Base-by-base conservation (phyloP, 1,284 basidiomycete species). In the Porphyrellus sp. region DNA sequence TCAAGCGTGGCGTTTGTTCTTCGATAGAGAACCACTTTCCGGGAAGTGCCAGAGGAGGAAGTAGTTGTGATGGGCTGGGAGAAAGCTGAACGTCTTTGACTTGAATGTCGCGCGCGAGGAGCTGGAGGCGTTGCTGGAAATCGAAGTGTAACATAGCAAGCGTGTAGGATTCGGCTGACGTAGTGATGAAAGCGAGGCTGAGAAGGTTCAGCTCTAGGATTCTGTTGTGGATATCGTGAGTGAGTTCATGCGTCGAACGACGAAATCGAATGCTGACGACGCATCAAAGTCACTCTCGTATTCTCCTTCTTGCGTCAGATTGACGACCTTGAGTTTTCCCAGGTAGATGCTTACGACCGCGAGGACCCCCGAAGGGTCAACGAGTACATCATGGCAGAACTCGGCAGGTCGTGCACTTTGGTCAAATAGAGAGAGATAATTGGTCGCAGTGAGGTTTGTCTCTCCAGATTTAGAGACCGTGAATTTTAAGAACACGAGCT, bases 131-230 rank as follows among this genome's bases (percentile, higher is more conserved):
- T 45, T 80, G 76, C 42, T 81, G 74, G 61, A 84, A 80, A 60
- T 93, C 82, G 15, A 83, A 67, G 55, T 89, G 80, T 5, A 93
- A 72, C 50, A 94, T 83, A 3, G 80, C 82, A 28, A 94, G 65
- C 0, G 79, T 71, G 40, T 79, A 79, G 13, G 76, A 74, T n/a
- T 77, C 73, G 2, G 73, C 43, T 48, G 64, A 33, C 56, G 60
- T 60, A 27, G 83, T 74, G 11, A 91, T 65, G 70, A 93, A 90
- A 2, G 80, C 74, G 20, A 93, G 64, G 15, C 85, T 80, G 20
- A 93, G 74, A 4, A 95, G 72, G 60, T 86, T 91, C 51, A 89
- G 71, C 62, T 94, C 91, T 7, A 82, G 79, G 34, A 92, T 66
- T 48, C 91, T 93, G 58, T 24, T 15, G 34, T 16, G 37, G 5